These are phyloP conservation scores for Chlorophyllum brunneum DNA, from an alignment of 768 basidiomycete species.

Conservation along the genomic window DNA sequence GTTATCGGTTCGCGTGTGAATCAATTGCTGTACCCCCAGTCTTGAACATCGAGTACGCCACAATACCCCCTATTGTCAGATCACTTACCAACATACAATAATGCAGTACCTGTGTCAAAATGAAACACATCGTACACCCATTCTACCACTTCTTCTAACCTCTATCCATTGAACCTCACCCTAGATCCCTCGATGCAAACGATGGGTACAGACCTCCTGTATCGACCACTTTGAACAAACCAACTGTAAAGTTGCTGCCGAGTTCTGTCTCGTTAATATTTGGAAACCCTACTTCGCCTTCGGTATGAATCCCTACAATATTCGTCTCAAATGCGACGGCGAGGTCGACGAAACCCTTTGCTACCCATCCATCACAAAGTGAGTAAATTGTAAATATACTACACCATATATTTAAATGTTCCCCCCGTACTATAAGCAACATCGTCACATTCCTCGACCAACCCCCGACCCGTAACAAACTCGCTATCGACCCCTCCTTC, in stretches of 20 bases:
- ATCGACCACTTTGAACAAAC: constrained; percentile 62
- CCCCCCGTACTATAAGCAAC: constrained; percentile 39
- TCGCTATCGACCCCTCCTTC: constrained; percentile 57
- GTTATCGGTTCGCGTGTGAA: constrained; percentile 52
- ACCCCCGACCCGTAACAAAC: constrained; percentile 43
- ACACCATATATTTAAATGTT: too few species aligned
- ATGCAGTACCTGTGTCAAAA: constrained; percentile 45
- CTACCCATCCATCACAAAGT: constrained; percentile 47
- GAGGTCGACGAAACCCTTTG: constrained; percentile 45
- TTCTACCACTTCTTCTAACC: not conserved
- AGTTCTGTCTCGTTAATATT: constrained; percentile 56
- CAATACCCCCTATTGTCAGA: constrained; percentile 24
- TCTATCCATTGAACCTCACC: not conserved
- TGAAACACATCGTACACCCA: constrained; percentile 53
- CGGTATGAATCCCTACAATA: constrained; percentile 62
- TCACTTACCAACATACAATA: constrained; percentile 23
- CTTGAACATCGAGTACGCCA: constrained; percentile 35
- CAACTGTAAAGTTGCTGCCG: constrained; percentile 56
- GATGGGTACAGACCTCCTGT: constrained; percentile 51
- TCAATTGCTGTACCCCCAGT: constrained; percentile 44
- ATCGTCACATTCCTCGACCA: constrained; percentile 62
- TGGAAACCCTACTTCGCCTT: constrained; percentile 23
- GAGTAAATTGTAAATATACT: not conserved
- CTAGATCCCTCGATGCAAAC: constrained; percentile 65
- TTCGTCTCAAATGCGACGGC: constrained; percentile 57